phyloP scores from a whole-genome alignment of 371 early-diverging fungal species.

The Haplosporangium sp. region DNA sequence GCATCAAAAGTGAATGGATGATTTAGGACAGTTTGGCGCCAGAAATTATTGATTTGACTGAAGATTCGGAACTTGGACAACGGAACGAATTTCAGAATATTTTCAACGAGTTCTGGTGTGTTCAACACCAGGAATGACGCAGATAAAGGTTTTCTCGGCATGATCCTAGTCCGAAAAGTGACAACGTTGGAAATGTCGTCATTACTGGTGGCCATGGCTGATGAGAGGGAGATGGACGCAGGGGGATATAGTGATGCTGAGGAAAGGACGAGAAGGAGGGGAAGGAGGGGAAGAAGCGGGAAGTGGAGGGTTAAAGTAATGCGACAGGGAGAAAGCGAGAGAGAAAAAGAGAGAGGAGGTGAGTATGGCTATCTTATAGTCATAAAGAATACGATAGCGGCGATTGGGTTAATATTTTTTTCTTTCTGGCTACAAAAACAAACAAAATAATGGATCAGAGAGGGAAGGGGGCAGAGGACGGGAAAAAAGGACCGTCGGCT shows the following conservation, averaged over 20 bases:
- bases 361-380: not conserved
- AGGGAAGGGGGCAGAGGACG: not conserved
- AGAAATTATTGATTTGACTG: slow-evolving; percentile 10
- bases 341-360: not conserved
- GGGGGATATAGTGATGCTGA: no score
- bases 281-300: not conserved
- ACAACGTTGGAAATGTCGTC: not conserved
- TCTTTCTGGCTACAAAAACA: not conserved
- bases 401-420: not conserved
- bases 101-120: slow-evolving; percentile 12
- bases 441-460: not conserved
- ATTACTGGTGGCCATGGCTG: slow-evolving; percentile 12
- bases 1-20: not conserved
- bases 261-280: not conserved
- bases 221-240: slow-evolving; percentile 1
- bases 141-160: no score
- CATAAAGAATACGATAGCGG: not conserved
- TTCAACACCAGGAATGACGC: not conserved
- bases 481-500: not conserved
- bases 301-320: no score
- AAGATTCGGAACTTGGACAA: not conserved
- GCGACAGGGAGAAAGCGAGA: no score
- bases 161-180: not conserved
- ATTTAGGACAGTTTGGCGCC: not conserved
- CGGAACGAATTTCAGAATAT: slow-evolving; percentile 11